Evolutionary conservation across 2,329 filamentous ascomycete genomes (phyloP), one percentile per base, ranked within the genome.

Genomic region (Penicillium sp.): DNA sequence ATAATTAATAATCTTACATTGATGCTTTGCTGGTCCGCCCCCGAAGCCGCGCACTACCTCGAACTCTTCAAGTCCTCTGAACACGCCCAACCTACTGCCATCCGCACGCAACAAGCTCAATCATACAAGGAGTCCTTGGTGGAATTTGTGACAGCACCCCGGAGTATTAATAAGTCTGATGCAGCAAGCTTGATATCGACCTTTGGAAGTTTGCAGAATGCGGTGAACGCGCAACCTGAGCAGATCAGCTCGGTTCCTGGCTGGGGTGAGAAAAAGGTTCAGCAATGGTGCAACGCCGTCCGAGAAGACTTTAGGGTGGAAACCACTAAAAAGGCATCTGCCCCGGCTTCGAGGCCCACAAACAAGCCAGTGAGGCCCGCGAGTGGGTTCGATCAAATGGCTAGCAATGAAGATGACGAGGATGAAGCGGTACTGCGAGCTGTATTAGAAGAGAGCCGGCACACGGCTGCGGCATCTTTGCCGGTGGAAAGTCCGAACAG

Each of bases 41-140:
- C 91, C 60, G 95, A 99, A 79, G 94, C 93, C 2, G 95, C 91
- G 0, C 88, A 94, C 69, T 99, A 99, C 72, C 83, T 99, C 25
- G 95, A 98, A 73, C 82, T 96, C 10, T 98, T 94, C 83, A 99
- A 99, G 76, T 91, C 89, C 0, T 96, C 92, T 70, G 95, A 99
- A 77, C 88, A 96, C 73, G 91, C 93, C 37, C 90, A 92, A 28
- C 84, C 86, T 4, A 87, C 87, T 0, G 90, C 90, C 35, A 98
- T 99, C 75, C 88, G 89, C 60, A 92, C 92, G 11, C 89, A 92
- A 67, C 92, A 96, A 76, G 87, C 90, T 1, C 89, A 88, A 20
- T 88, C 87, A 55, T 98, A 97, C 71, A 86, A 90, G 5, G 93
- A 97, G 69, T 90, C 89, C 60, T 83, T 99, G 60, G 88, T 95